Evolutionary conservation across 805 yeast species (phyloP), one percentile per base, ranked within the genome.

Genomic region (Saturnispora bothae): DNA sequence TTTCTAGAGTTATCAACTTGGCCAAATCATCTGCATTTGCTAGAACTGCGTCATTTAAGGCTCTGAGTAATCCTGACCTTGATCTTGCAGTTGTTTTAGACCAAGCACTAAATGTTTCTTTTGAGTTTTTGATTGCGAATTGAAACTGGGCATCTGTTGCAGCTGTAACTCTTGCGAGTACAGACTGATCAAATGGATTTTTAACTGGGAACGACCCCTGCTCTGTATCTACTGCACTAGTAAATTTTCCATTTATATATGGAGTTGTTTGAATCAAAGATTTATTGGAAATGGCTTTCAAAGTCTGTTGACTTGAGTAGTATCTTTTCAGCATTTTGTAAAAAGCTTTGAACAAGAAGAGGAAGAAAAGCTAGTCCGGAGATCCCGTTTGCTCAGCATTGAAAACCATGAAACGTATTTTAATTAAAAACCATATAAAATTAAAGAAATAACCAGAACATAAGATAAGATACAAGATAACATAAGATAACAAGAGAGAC

Each of bases 201-300:
- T 57, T 53, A 10, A 86, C 92, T 4, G 63, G 60, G 56, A 83
- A 84, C 14, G 69, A 60, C 20, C 60, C 49, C 43, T 70, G 59
- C 12, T 71, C 62, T 3, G 22, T 32, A 4, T 22, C 8, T 6
- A 19, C 15, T 3, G n/a, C 9, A 20, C 60, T 48, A 19, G 72
- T 52, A 88, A 92, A 84, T 29, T 44, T 26, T 23, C 95, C 95
- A 49, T 81, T 74, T 55, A 84, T 64, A 47, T 60, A 74, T 4
- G 80, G 79, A 32, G 71, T 68, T 10, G 76, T 69, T 52, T 66
- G 64, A 40, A 80, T 44, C 19, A 81, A 61, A 13, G 63, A 62
- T 22, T 63, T 60, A 51, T 75, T 73, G 34, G 63, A 62, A 37
- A 58, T 52, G 10, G 35, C 28, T 1, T 31, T 22, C 21, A 46